Conservation (phyloP, 2,329 filamentous ascomycete genomes). For the Fusarium lateritium region DNA sequence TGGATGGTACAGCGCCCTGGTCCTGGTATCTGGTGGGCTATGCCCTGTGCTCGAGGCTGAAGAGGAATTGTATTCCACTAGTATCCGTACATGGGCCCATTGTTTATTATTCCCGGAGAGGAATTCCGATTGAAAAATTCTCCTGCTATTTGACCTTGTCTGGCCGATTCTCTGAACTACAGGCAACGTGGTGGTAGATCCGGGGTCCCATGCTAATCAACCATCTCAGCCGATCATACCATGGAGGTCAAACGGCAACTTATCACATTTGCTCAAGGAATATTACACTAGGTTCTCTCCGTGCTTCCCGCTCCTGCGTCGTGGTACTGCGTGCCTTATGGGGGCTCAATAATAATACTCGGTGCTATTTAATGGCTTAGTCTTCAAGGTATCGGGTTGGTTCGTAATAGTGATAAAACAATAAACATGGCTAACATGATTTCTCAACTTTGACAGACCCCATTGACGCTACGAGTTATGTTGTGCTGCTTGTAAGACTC, state of each 20-base stretch:
- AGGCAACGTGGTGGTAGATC: constrained; percentile 37
- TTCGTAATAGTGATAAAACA: no score
- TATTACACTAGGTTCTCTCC: constrained; percentile 25
- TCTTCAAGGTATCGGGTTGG: no score
- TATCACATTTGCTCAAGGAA: constrained; percentile 24
- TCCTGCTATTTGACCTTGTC: constrained; percentile 2
- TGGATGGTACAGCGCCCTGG: constrained; percentile 17
- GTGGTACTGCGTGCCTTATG: constrained; percentile 12
- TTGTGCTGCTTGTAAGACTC: constrained; percentile 1
- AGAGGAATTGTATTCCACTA: constrained; percentile 24
- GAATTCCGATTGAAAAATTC: constrained; percentile 3
- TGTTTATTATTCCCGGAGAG: constrained; percentile 15
- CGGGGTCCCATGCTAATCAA: constrained; percentile 44
- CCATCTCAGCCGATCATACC: constrained; percentile 43
- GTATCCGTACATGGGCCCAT: not conserved
- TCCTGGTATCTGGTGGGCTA: constrained; percentile 20
- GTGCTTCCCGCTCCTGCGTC: constrained; percentile 33
- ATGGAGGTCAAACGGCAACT: constrained; percentile 10
- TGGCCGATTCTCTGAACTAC: constrained; percentile 23
- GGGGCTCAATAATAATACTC: no score
- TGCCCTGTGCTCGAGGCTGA: constrained; percentile 31
- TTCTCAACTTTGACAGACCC: no score
- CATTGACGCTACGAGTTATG: not conserved
- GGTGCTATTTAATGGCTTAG: no score
- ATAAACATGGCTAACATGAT: no score